A percentile compares a stretch with the other conserved stretches of the same genome.
Conservation (phyloP, 2,329 filamentous ascomycete species). For the Botrytis hyacinthi region DNA sequence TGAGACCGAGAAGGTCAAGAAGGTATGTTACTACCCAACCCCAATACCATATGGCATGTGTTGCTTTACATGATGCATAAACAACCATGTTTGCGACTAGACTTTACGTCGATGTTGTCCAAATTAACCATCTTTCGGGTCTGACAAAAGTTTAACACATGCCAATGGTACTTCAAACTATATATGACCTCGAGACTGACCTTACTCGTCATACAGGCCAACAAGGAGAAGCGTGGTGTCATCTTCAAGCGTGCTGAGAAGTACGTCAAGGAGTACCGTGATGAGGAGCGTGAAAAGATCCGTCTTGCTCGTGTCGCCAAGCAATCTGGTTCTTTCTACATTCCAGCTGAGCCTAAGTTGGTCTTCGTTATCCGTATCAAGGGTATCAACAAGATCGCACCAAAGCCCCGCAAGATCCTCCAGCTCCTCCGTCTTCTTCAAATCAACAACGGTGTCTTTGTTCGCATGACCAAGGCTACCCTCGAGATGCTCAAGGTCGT, state of each 20-base stretch:
- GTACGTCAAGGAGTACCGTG: conserved; percentile 99
- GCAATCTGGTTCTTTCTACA: conserved; percentile 89
- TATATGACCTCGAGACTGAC: conserved; percentile 40
- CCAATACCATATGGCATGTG: neutral
- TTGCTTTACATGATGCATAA: conserved; percentile 71
- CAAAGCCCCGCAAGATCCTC: conserved; percentile 99
- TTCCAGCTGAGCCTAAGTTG: conserved; percentile 91
- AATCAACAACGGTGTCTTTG: conserved; percentile 99
- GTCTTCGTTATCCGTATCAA: conserved; percentile 99
- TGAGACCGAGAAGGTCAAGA: conserved; percentile 81
- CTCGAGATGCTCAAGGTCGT: conserved; percentile 96
- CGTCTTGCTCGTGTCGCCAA: conserved; percentile 86
- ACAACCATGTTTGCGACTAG: conserved; percentile 85
- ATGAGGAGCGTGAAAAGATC: conserved; percentile 97
- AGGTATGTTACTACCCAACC: conserved; percentile 52
- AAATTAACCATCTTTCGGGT: conserved; percentile 99
- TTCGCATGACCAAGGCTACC: conserved; percentile 96
- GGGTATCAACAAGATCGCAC: conserved; percentile 99
- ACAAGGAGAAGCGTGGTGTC: conserved; percentile 96
- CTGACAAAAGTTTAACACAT: conserved; percentile 57
- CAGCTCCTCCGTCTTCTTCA: conserved; percentile 99
- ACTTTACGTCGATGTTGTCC: conserved; percentile 87
- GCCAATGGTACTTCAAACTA: conserved; percentile 26
- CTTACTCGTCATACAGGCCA: conserved; percentile 61
- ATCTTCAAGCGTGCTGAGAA: conserved; percentile 99